A percentile compares a stretch with the other conserved stretches of the same genome.
Conservation (phyloP, 1,284 basidiomycete genomes). For the Cutaneotrichosporon mucoides region DNA sequence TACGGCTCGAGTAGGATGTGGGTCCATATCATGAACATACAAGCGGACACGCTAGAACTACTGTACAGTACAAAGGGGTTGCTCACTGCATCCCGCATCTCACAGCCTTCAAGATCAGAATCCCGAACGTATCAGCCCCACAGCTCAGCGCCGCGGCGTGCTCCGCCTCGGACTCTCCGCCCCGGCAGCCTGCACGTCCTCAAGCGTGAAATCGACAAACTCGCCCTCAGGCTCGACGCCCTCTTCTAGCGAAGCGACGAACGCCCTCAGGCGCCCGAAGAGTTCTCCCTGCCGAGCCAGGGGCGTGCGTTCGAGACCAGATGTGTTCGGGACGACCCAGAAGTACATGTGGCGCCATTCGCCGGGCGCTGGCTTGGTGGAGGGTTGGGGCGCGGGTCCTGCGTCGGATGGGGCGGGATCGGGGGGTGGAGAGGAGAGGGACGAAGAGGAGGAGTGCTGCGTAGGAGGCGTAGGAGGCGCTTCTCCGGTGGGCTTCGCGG, state of each 20-base stretch:
- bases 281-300: slow-evolving; percentile 9
- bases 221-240: not conserved
- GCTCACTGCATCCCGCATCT: no score
- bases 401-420: not conserved
- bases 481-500: not conserved
- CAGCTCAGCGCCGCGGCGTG: no score
- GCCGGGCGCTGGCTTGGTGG: not conserved
- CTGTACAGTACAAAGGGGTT: no score
- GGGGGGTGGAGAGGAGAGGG: not conserved
- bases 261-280: slow-evolving; percentile 13
- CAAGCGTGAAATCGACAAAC: slow-evolving; percentile 19
- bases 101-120: no score
- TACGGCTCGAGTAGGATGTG: no score
- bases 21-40: no score
- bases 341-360: slow-evolving; percentile 34
- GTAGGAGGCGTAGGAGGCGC: no score
- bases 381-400: not conserved
- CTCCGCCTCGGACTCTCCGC: not conserved
- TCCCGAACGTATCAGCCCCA: no score
- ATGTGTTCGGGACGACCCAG: slow-evolving; percentile 49
- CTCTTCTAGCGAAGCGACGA: slow-evolving; percentile 2
- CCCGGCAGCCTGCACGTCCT: slow-evolving; percentile 1
- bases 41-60: no score
- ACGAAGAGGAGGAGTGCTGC: not conserved
- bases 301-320: slow-evolving; percentile 44